phyloP scores from a whole-genome alignment of 2,329 filamentous ascomycete genomes.

The Aureobasidium sp. region DNA sequence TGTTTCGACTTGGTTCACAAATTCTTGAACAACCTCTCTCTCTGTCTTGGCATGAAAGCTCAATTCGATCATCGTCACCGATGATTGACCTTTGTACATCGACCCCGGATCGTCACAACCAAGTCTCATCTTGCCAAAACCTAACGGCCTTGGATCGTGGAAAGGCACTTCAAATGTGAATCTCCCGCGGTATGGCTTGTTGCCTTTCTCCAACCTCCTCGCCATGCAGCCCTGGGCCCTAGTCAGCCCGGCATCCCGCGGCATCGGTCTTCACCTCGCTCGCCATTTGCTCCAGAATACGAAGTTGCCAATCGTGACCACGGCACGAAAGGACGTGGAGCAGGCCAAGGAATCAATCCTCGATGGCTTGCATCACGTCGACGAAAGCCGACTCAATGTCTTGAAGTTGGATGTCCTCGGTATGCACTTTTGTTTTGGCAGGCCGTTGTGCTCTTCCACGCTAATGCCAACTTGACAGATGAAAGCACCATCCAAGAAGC shows the following conservation, averaged over 20 bases:
- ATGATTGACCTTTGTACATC: background rate
- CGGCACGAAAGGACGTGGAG: constrained; percentile 46
- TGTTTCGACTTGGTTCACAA: background rate
- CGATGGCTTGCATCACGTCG: constrained; percentile 37
- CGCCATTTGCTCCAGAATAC: constrained; percentile 50
- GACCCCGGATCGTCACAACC: background rate
- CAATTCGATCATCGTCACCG: constrained; percentile 7
- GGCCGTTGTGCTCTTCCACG: background rate
- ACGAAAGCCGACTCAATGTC: constrained; percentile 41
- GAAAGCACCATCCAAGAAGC: constrained; percentile 52
- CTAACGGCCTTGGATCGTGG: background rate
- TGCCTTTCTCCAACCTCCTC: background rate
- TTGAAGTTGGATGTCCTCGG: constrained; percentile 49
- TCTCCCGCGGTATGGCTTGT: constrained; percentile 3
- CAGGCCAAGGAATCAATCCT: constrained; percentile 43
- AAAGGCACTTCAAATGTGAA: background rate
- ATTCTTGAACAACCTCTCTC: background rate
- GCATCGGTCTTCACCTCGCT: constrained; percentile 54
- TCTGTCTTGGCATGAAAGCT: constrained; percentile 5
- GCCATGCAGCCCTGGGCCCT: constrained; percentile 41
- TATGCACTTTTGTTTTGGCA: constrained; percentile 23
- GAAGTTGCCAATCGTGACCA: constrained; percentile 50
- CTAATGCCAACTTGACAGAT: constrained; percentile 32
- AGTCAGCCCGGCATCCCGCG: constrained; percentile 51
- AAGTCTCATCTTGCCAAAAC: background rate